phyloP scores from a whole-genome alignment of 2,329 filamentous ascomycete genomes.

The Parasarocladium wereldwijsianum region DNA sequence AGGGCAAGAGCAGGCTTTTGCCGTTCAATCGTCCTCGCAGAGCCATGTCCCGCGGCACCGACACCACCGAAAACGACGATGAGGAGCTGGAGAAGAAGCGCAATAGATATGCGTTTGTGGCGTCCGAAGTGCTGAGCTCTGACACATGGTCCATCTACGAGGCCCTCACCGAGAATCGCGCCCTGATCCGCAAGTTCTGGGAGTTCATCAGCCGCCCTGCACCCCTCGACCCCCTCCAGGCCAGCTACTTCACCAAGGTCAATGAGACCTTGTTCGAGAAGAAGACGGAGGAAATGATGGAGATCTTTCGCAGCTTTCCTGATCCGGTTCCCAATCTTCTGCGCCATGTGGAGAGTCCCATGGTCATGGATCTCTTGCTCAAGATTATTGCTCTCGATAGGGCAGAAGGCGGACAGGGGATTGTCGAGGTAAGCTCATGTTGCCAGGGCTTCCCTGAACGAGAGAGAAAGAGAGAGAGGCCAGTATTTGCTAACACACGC shows the following conservation, averaged over 20 bases:
- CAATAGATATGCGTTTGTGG: conserved; percentile 84
- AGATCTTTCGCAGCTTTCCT: conserved; percentile 72
- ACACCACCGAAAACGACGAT: conserved; percentile 32
- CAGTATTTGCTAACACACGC: no score
- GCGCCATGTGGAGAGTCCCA: conserved; percentile 88
- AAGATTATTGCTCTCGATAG: conserved; percentile 97
- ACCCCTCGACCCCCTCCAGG: conserved; percentile 82
- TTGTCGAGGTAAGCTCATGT: conserved; percentile 86
- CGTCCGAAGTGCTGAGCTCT: conserved; percentile 84
- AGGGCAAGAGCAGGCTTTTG: conserved; percentile 25
- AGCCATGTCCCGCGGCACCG: conserved; percentile 36
- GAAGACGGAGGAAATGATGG: conserved; percentile 95
- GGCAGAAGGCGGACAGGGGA: conserved; percentile 76
- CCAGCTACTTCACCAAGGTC: conserved; percentile 96
- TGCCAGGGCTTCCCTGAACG: no score
- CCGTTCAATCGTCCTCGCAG: conserved; percentile 36
- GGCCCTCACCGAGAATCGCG: conserved; percentile 72
- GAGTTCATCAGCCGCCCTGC: conserved; percentile 70
- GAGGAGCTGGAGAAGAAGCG: conserved; percentile 83
- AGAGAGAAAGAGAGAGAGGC: no score
- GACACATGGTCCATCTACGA: conserved; percentile 97
- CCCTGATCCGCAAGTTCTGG: conserved; percentile 77
- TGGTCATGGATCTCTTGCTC: conserved; percentile 93
- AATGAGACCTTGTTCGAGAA: conserved; percentile 96
- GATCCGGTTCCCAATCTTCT: conserved; percentile 74